Percentiles rank a stretch among this genome's conserved stretches.
phyloP scores from a whole-genome alignment of 129 eudicot species.

The Lactuca saligna region DNA sequence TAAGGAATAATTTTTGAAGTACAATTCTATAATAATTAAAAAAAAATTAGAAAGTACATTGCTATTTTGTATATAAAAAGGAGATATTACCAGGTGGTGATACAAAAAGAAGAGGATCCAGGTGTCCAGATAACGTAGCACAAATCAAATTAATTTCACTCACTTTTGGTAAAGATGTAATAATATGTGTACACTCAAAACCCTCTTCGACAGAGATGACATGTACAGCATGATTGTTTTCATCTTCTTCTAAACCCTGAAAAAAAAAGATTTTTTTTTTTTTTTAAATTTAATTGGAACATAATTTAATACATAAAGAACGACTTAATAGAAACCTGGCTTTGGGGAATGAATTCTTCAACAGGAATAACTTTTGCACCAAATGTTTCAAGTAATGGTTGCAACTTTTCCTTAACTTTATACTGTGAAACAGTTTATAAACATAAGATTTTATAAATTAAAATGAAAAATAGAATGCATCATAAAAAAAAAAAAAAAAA shows the following conservation, averaged over 20 bases:
- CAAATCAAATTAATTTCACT: slow-evolving; percentile 62
- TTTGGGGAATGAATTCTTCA: slow-evolving; percentile 42
- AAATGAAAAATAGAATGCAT: slow-evolving; percentile 1
- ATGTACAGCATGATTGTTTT: slow-evolving; percentile 43
- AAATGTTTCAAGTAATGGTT: slow-evolving; percentile 53
- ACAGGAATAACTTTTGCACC: slow-evolving; percentile 65
- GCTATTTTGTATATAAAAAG: not conserved
- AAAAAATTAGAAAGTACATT: too few relatives aligned
- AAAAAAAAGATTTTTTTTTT: not conserved
- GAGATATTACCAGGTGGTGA: slow-evolving; percentile 69
- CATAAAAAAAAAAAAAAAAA: too few relatives aligned
- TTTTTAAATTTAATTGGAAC: not conserved
- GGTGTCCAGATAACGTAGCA: slow-evolving; percentile 71
- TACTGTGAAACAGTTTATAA: slow-evolving; percentile 49
- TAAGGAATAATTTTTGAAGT: not conserved
- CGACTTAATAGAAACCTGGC: slow-evolving; percentile 52
- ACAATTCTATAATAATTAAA: not conserved
- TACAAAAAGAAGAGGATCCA: slow-evolving; percentile 62
- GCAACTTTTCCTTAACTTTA: slow-evolving; percentile 56
- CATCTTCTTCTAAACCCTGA: slow-evolving; percentile 56
- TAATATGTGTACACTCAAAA: slow-evolving; percentile 27
- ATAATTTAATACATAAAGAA: not conserved
- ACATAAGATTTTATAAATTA: not conserved
- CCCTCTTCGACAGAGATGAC: slow-evolving; percentile 53
- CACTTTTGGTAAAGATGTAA: slow-evolving; percentile 47